phyloP scores from a whole-genome alignment of 257 asterid species.

The Solanum boliviense region DNA sequence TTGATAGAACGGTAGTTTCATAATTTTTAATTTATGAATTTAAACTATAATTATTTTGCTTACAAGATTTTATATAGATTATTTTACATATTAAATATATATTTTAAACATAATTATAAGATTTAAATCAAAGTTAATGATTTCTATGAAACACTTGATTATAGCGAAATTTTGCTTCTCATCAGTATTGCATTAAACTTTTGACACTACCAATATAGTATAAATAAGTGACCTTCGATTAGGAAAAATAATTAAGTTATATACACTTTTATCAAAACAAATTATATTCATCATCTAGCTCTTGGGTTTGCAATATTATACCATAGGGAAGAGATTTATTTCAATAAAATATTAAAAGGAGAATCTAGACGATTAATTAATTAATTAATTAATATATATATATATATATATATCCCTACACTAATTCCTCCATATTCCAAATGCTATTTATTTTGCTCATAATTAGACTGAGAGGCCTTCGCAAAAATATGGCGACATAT shows the following conservation, averaged over 20 bases:
- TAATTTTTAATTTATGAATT: background rate
- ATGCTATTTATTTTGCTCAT: background rate
- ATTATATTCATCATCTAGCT: background rate
- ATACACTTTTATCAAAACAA: background rate
- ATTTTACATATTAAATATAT: too few relatives aligned
- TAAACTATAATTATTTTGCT: background rate
- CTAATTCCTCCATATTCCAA: too few relatives aligned
- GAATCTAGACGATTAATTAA: background rate
- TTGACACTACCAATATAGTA: background rate
- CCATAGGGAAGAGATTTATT: background rate
- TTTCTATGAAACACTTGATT: background rate
- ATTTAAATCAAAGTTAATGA: too few relatives aligned
- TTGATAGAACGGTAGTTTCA: background rate
- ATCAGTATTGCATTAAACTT: too few relatives aligned
- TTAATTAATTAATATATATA: too few relatives aligned
- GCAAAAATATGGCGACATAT: background rate
- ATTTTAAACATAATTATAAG: too few relatives aligned
- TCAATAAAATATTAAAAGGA: background rate
- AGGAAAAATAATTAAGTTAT: background rate
- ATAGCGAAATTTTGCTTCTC: too few relatives aligned
- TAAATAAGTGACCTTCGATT: background rate
- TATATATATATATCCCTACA: too few relatives aligned
- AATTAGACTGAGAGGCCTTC: background rate
- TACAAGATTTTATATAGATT: too few relatives aligned
- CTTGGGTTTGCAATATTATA: background rate